A percentile compares a stretch with the other conserved stretches of the same genome.
These are phyloP conservation scores for Pseudogymnoascus sp. DNA, from an alignment of 2,329 filamentous ascomycete genomes.

Conservation along the genomic window DNA sequence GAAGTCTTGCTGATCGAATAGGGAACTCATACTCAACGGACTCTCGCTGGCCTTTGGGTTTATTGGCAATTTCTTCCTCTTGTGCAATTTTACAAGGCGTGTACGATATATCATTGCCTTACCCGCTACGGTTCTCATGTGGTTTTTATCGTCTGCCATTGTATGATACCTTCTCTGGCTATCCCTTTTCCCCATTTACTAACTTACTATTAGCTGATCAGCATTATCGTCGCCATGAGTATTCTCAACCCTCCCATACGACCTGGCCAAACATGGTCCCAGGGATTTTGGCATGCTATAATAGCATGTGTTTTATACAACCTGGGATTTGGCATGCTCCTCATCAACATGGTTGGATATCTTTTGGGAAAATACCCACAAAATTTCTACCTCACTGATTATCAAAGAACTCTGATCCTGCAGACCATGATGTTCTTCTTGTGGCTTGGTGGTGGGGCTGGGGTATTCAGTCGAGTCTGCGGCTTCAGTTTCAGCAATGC, in stretches of 20 bases:
- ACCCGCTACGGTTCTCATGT: slow-evolving; percentile 61
- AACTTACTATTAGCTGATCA: slow-evolving; percentile 42
- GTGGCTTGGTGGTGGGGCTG: slow-evolving; percentile 61
- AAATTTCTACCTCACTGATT: slow-evolving; percentile 58
- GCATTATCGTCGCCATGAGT: slow-evolving; percentile 51
- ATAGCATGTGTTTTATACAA: slow-evolving; percentile 59
- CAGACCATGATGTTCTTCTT: slow-evolving; percentile 66
- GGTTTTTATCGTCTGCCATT: slow-evolving; percentile 56
- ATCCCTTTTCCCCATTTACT: slow-evolving; percentile 46
- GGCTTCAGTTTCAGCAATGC: slow-evolving; percentile 55
- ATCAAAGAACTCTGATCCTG: slow-evolving; percentile 62
- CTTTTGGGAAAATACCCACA: slow-evolving; percentile 63
- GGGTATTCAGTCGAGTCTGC: slow-evolving; percentile 52
- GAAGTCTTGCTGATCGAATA: slow-evolving; percentile 24
- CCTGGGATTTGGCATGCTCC: slow-evolving; percentile 54
- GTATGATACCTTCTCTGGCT: slow-evolving; percentile 52
- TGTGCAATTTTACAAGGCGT: slow-evolving; percentile 62
- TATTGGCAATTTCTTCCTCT: slow-evolving; percentile 59
- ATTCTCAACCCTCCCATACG: slow-evolving; percentile 43
- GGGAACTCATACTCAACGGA: slow-evolving; percentile 57
- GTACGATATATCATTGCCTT: slow-evolving; percentile 62
- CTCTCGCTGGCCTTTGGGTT: slow-evolving; percentile 59
- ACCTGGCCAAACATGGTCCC: slow-evolving; percentile 50
- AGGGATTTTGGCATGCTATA: slow-evolving; percentile 65
- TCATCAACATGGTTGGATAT: slow-evolving; percentile 66